phyloP scores from a whole-genome alignment of 306 rosid genomes.

The Carpinus viminea region DNA sequence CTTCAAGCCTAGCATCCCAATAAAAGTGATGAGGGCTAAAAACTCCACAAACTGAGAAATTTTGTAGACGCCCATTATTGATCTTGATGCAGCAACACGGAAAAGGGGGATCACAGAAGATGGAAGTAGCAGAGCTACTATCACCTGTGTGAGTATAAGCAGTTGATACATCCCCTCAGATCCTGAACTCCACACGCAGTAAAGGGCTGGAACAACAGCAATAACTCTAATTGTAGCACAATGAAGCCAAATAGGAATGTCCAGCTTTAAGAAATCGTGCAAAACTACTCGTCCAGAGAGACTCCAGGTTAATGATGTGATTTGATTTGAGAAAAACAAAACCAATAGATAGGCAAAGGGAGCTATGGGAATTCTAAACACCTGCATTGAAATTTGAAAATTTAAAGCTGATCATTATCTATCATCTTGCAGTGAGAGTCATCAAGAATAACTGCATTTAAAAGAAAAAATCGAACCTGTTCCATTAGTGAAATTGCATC shows the following conservation, averaged over 20 bases:
- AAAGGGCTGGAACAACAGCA: slow-evolving; percentile 83
- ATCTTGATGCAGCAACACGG: slow-evolving; percentile 76
- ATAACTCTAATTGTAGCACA: slow-evolving; percentile 82
- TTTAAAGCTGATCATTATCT: slow-evolving; percentile 26
- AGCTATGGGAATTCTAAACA: slow-evolving; percentile 64
- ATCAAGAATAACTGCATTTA: neutral
- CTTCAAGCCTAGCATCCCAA: slow-evolving; percentile 86
- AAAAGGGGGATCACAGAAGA: slow-evolving; percentile 91
- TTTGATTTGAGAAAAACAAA: slow-evolving; percentile 78
- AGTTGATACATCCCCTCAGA: slow-evolving; percentile 93
- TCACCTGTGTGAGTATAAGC: slow-evolving; percentile 79
- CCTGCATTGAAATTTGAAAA: slow-evolving; percentile 45
- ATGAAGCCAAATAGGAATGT: slow-evolving; percentile 97
- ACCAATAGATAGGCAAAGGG: slow-evolving; percentile 57
- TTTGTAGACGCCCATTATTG: slow-evolving; percentile 83
- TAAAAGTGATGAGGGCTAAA: slow-evolving; percentile 53
- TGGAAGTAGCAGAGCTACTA: slow-evolving; percentile 85
- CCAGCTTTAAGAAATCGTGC: slow-evolving; percentile 70
- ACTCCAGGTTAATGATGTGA: slow-evolving; percentile 72
- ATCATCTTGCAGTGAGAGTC: slow-evolving; percentile 14
- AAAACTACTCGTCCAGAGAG: slow-evolving; percentile 74
- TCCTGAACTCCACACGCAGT: slow-evolving; percentile 88
- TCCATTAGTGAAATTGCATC: slow-evolving; percentile 76
- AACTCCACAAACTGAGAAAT: slow-evolving; percentile 73
- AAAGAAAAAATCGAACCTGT: slow-evolving; percentile 58